Evolutionary conservation across 106 monocot genomes (phyloP).

Genomic region (Xerophyta viscosa): DNA sequence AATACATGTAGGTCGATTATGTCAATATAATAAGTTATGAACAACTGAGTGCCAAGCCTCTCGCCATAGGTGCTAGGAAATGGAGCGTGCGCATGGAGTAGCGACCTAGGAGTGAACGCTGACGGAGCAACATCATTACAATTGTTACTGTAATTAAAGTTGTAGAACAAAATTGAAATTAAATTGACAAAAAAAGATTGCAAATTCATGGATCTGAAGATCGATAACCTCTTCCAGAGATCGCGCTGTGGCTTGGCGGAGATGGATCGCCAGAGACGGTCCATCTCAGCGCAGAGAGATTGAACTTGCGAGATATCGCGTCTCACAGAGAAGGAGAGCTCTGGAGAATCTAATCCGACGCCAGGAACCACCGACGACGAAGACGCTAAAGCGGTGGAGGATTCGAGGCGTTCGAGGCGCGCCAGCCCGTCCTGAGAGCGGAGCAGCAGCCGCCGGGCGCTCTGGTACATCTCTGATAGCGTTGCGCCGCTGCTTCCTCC

Average conservation of each 20-base stretch:
- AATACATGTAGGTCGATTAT: too few species aligned
- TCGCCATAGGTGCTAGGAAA: too few species aligned
- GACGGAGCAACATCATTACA: too few species aligned
- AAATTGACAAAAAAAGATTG: neutral
- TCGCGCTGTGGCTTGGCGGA: constrained; percentile 59
- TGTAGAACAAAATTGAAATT: neutral
- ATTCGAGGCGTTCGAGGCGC: constrained; percentile 56
- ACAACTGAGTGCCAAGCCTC: too few species aligned
- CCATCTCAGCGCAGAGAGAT: constrained; percentile 79
- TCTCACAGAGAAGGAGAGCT: constrained; percentile 39
- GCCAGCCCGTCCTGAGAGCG: constrained; percentile 46
- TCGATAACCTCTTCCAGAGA: constrained; percentile 80
- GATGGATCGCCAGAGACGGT: constrained; percentile 78
- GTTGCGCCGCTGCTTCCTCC: constrained; percentile 36
- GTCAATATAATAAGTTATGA: too few species aligned
- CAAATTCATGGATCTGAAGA: neutral
- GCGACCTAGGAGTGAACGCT: too few species aligned
- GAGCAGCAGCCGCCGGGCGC: constrained; percentile 58
- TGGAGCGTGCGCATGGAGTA: too few species aligned
- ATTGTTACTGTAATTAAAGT: too few species aligned
- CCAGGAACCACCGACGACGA: constrained; percentile 5
- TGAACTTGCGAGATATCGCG: constrained; percentile 75
- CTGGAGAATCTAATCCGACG: constrained; percentile 17
- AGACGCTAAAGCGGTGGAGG: constrained; percentile 18
- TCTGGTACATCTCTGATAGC: constrained; percentile 77